Percentiles rank a stretch among this genome's conserved stretches.
These are phyloP conservation scores for Globisporangium okanoganense DNA, from an alignment of 352 stramenopile species.

Conservation along the genomic window DNA sequence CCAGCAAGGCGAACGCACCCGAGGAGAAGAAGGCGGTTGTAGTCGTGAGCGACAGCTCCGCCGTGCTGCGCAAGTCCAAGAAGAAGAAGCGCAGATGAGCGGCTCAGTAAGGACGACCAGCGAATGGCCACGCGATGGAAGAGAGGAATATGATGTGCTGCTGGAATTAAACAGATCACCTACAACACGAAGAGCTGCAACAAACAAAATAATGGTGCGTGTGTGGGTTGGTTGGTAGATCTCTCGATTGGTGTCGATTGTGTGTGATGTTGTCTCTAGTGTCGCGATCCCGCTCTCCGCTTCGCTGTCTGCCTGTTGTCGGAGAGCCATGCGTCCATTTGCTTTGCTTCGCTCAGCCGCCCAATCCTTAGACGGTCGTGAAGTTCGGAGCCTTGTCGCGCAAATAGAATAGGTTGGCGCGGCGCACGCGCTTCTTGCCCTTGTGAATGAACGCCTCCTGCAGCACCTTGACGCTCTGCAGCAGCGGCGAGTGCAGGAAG, in stretches of 20 bases:
- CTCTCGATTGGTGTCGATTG: neutral
- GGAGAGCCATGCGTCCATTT: neutral
- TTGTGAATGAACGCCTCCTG: slow-evolving; percentile 90
- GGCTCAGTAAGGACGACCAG: neutral
- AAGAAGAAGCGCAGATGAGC: slow-evolving; percentile 86
- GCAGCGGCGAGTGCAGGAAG: slow-evolving; percentile 83
- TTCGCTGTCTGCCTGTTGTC: neutral
- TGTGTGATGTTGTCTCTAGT: slow-evolving; percentile 18
- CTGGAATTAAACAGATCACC: neutral
- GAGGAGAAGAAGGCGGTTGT: slow-evolving; percentile 56
- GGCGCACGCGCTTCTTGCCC: slow-evolving; percentile 88
- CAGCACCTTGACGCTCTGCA: slow-evolving; percentile 86
- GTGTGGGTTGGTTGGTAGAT: neutral
- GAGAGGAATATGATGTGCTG: neutral
- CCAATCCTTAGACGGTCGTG: slow-evolving; percentile 60
- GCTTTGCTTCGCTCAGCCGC: too few relatives aligned
- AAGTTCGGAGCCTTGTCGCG: slow-evolving; percentile 79
- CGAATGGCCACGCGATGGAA: neutral
- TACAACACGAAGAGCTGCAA: neutral
- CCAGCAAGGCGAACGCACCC: slow-evolving; percentile 48
- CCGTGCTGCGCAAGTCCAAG: slow-evolving; percentile 76
- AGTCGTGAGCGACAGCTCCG: slow-evolving; percentile 49
- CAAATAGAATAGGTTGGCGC: slow-evolving; percentile 90
- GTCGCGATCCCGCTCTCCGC: slow-evolving; percentile 7
- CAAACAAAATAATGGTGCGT: neutral